Percentiles rank a stretch among this genome's conserved stretches.
These are phyloP conservation scores for Chaetomium tenue DNA, from an alignment of 495 filamentous ascomycete species.

Conservation along the genomic window DNA sequence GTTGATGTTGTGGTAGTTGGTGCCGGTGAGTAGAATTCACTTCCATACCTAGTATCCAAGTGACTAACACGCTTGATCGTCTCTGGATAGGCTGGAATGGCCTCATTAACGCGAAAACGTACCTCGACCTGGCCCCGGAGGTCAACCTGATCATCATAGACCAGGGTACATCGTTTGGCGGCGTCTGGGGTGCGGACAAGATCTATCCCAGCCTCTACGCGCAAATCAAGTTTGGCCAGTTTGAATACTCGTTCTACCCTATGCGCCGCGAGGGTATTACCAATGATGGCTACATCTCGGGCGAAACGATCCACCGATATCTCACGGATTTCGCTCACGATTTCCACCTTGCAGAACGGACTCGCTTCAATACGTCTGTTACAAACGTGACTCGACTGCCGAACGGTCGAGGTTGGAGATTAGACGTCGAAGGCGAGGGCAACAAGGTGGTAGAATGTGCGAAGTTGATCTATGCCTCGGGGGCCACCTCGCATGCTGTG, in stretches of 20 bases:
- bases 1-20: conserved; percentile 2
- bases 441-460: conserved; percentile 27
- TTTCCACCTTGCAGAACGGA: conserved; percentile 34
- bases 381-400: not conserved
- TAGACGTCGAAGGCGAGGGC: not conserved
- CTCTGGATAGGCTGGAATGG: conserved; percentile 41
- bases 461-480: conserved; percentile 49
- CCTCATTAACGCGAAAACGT: conserved; percentile 46
- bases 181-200: conserved; percentile 43
- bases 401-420: not conserved
- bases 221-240: conserved; percentile 40
- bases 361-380: conserved; percentile 5
- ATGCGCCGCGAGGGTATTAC: conserved; percentile 36
- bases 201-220: conserved; percentile 45
- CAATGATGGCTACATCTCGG: conserved; percentile 32
- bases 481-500: conserved; percentile 42
- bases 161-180: conserved; percentile 36
- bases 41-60: too few relatives aligned
- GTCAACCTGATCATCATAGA: conserved; percentile 45
- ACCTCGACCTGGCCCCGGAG: conserved; percentile 40
- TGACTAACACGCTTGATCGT: too few relatives aligned
- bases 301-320: conserved; percentile 32
- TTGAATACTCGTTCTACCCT: conserved; percentile 41
- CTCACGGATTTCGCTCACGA: conserved; percentile 34
- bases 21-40: not conserved